Percentiles rank a stretch among this genome's conserved stretches.
These are phyloP conservation scores for Umbellularia californica DNA, from an alignment of 164 flowering plant species.

Conservation along the genomic window DNA sequence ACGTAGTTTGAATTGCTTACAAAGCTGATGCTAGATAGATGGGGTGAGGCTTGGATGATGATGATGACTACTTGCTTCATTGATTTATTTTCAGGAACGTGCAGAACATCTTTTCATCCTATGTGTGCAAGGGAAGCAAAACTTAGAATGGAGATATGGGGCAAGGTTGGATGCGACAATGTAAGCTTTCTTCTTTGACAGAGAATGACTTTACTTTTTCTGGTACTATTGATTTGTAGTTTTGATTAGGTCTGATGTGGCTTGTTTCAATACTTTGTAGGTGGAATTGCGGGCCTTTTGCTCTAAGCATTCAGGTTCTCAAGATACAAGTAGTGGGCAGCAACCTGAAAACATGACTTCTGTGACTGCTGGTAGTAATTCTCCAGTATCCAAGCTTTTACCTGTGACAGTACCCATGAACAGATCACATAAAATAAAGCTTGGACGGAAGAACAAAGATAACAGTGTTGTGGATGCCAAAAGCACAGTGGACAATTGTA, in stretches of 20 bases:
- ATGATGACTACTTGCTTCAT: neutral
- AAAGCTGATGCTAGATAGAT: neutral
- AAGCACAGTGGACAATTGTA: slow-evolving; percentile 19
- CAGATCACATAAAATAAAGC: slow-evolving; percentile 31
- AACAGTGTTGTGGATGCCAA: slow-evolving; percentile 20
- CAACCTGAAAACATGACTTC: slow-evolving; percentile 18
- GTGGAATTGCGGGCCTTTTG: slow-evolving; percentile 92
- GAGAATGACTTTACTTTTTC: neutral
- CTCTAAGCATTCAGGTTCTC: slow-evolving; percentile 67
- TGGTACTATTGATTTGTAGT: neutral
- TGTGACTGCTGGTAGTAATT: slow-evolving; percentile 24
- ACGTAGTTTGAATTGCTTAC: neutral
- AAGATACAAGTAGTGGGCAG: slow-evolving; percentile 16
- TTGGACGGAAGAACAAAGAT: slow-evolving; percentile 41
- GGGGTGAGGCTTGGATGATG: too few species aligned
- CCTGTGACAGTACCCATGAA: slow-evolving; percentile 19
- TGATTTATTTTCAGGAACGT: slow-evolving; percentile 52
- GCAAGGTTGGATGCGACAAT: slow-evolving; percentile 66
- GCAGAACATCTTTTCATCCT: slow-evolving; percentile 95
- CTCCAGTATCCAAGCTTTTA: slow-evolving; percentile 20
- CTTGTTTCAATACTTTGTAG: slow-evolving; percentile 25
- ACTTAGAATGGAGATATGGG: slow-evolving; percentile 91
- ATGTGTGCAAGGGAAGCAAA: slow-evolving; percentile 93
- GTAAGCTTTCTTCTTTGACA: slow-evolving; percentile 33
- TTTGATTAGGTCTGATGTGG: neutral